These are phyloP conservation scores for Daldinia sp. DNA, from an alignment of 2,329 filamentous ascomycete species.

Conservation along the genomic window DNA sequence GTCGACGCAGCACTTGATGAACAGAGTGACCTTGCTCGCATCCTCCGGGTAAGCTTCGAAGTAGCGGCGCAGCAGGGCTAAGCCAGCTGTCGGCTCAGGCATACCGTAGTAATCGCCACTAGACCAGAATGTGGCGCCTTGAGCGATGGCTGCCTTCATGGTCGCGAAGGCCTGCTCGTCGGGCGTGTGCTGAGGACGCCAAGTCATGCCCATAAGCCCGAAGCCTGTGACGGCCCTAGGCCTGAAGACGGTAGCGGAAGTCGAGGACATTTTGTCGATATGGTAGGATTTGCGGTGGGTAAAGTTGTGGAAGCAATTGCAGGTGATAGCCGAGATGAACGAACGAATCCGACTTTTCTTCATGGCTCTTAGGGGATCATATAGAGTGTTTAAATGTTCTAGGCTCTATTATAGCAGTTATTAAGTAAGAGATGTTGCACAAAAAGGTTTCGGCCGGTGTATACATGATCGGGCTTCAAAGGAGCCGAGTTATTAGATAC, in stretches of 20 bases:
- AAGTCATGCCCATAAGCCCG: constrained; percentile 32
- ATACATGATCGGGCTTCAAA: neutral
- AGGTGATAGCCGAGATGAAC: neutral
- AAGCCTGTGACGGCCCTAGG: constrained; percentile 8
- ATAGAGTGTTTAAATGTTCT: neutral
- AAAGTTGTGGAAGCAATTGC: neutral
- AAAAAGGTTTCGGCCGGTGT: neutral
- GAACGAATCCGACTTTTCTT: neutral
- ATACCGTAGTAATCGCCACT: constrained; percentile 52
- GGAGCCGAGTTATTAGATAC: neutral
- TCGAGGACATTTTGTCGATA: neutral
- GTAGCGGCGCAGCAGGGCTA: constrained; percentile 59
- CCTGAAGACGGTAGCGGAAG: neutral
- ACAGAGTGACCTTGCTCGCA: constrained; percentile 57
- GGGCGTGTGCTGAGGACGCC: constrained; percentile 34
- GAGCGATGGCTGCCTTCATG: constrained; percentile 53
- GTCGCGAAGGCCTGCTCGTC: constrained; percentile 52
- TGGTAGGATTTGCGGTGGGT: neutral
- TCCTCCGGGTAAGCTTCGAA: constrained; percentile 60
- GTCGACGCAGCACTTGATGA: constrained; percentile 57
- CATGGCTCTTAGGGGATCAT: neutral
- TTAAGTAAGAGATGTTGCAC: neutral
- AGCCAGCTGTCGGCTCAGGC: constrained; percentile 52
- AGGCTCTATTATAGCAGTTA: neutral
- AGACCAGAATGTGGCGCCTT: constrained; percentile 51